Evolutionary conservation across 352 stramenopile species (phyloP), one percentile per base, ranked within the genome.

Genomic region (Phytophthora crassamura): DNA sequence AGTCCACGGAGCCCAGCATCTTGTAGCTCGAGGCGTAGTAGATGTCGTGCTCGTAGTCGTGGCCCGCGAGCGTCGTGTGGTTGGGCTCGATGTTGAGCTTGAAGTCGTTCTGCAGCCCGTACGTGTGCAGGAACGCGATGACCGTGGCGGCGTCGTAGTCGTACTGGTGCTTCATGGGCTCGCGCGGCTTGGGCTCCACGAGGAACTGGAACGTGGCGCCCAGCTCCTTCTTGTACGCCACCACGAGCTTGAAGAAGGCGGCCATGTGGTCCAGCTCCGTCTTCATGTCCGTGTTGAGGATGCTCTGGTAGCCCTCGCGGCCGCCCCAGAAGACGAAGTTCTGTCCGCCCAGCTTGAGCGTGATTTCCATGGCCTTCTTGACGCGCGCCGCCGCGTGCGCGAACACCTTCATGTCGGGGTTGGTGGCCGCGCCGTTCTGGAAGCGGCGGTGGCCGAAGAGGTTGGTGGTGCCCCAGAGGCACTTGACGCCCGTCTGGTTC

Each of bases 1-100:
- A 91, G 77, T 95, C 88, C 49, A 97, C 74, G n/a, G 74, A 90
- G 25, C 89, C 89, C 16, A 97, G 71, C 84, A 92, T 93, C 50
- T 74, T 72, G 62, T 84, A 88, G 55, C 87, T 74, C 20, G 69
- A 74, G 6, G 88, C 79, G 34, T 96, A 75, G 48, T 86, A 78
- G 64, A 96, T 89, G 59, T 97, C 89, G 64, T 96, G 86, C 55
- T 93, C 85, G 52, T 86, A 90, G 57, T 93, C 78, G 68, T 96
- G 88, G 20, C 89, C 88, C 25, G 89, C 88, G 39, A 97, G 75
- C 34, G 86, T 92, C 42, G 85, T 94, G 76, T 97, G 89, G 64
- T 96, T 96, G 18, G 88, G 85, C 72, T 95, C 88, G 58, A 96
- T 92, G 72, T 96, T 95, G 43, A 97, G 67, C 67, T 94, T 92